Evolutionary conservation across 129 eudicot species (phyloP).

Genomic region (Flaveria bidentis): DNA sequence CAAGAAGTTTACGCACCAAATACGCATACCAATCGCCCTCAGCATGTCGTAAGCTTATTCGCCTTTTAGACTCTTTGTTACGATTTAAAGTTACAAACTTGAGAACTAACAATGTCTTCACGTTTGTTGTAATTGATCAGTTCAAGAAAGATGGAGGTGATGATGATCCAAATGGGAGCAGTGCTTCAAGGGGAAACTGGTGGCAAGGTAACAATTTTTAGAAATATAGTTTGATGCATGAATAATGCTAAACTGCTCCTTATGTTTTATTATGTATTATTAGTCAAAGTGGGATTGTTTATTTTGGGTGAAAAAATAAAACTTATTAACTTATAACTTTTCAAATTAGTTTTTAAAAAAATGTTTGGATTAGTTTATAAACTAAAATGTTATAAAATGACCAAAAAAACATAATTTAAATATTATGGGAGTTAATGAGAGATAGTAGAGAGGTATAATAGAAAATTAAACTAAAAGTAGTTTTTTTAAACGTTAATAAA

Average conservation of each 20-base stretch:
- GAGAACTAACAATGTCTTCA: constrained; percentile 15
- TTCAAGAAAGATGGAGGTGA: constrained; percentile 61
- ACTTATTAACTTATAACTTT: too few relatives aligned
- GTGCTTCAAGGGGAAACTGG: constrained; percentile 91
- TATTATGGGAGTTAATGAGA: too few relatives aligned
- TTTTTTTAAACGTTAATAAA: too few relatives aligned
- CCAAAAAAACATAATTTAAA: too few relatives aligned
- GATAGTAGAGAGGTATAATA: too few relatives aligned
- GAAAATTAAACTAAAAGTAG: too few relatives aligned
- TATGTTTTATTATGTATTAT: not conserved
- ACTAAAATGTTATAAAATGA: too few relatives aligned
- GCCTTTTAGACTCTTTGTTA: constrained; percentile 1
- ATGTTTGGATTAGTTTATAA: too few relatives aligned
- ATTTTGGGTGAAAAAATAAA: too few relatives aligned
- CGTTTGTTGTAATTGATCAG: constrained; percentile 28
- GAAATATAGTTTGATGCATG: not conserved
- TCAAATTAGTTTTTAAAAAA: too few relatives aligned
- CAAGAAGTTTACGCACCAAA: constrained; percentile 76
- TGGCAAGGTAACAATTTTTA: constrained; percentile 65
- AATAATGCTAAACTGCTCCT: not conserved
- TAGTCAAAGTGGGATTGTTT: too few relatives aligned
- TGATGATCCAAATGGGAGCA: constrained; percentile 49
- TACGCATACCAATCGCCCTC: constrained; percentile 39
- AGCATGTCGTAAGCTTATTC: constrained; percentile 39
- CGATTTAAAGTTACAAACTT: not conserved